Evolutionary conservation across 345 rosid species (phyloP).

Genomic region (Moricandia moricandioides): DNA sequence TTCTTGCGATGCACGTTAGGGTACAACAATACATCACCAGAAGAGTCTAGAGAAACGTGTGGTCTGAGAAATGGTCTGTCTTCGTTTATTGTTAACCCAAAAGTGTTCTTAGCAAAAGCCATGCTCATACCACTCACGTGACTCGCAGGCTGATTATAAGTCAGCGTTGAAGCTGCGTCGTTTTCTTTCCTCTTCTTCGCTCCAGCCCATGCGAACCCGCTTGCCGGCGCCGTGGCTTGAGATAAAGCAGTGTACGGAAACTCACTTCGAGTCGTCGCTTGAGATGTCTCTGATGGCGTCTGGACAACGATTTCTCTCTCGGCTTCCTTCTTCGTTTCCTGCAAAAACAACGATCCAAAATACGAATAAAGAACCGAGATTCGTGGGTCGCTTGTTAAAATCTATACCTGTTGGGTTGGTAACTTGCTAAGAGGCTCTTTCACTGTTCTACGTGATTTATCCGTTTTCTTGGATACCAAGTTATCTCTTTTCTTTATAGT

Average conservation of each 20-base stretch:
- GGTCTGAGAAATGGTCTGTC: constrained; percentile 33
- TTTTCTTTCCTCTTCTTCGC: constrained; percentile 47
- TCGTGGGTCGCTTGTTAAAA: not conserved
- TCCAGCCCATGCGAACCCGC: constrained; percentile 56
- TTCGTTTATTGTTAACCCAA: constrained; percentile 39
- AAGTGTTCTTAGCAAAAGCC: constrained; percentile 43
- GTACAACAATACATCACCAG: constrained; percentile 16
- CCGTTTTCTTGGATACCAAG: constrained; percentile 42
- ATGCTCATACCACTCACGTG: constrained; percentile 50
- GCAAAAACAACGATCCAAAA: too few relatives aligned
- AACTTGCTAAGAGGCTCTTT: constrained; percentile 40
- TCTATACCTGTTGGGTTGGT: constrained; percentile 42
- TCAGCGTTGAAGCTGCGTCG: constrained; percentile 46
- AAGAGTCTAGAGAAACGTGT: constrained; percentile 33
- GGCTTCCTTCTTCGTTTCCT: constrained; percentile 44
- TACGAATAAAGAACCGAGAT: too few relatives aligned
- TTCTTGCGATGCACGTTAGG: constrained; percentile 27
- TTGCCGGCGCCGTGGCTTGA: constrained; percentile 45
- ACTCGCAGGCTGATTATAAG: constrained; percentile 47
- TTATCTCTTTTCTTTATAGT: constrained; percentile 40
- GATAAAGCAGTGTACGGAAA: constrained; percentile 38
- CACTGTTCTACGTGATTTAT: constrained; percentile 40
- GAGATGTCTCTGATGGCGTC: constrained; percentile 34
- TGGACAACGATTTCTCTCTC: constrained; percentile 31
- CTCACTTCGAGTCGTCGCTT: constrained; percentile 38